Base-by-base conservation (phyloP, 2,329 filamentous ascomycete genomes). In the Fonsecaea multimorphosa region DNA sequence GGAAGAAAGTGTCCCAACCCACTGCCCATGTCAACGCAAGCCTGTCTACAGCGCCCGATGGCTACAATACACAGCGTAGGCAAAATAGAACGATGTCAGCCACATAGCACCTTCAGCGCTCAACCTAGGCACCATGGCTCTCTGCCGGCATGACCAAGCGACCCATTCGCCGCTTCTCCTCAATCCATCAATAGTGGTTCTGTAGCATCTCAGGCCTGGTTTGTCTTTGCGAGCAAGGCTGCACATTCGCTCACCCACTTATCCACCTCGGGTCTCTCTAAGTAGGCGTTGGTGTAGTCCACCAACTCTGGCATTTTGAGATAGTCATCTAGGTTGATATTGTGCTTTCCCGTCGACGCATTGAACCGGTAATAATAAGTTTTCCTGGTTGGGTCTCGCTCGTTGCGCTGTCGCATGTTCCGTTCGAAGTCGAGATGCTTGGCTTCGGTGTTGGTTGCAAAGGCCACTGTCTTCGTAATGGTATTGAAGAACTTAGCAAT, bases 401-500 rank as follows among this genome's bases (percentile, higher is more conserved):
- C 38, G 53, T 69, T 69, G 59, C 54, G 55, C 54, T 66, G 64
- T 12, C 58, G 54, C 54, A 66, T 70, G 36, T 70, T 70, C 14
- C 63, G 64, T 19, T 68, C 65, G 31, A 70, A 70, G 53, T 70
- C 68, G n/a, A 61, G 65, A 49, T 70, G 68, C 55, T 70, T 70
- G 34, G 68, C 68, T 56, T 70, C 66, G 19, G 68, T 68, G 36
- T 70, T 70, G 52, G 68, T 70, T 24, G 60, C 65, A 61, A 68
- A 66, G 24, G 58, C 59, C 7, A 67, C 62, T 7, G 62, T 65
- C 56, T 66, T 67, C 16, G 63, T 63, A 16, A 66, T 40, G 1
- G 63, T 66, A 32, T 63, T 67, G 62, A 69, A 60, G 49, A 69
- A 65, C 49, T 57, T 58, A 14, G 27, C 31, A 19, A 66, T 46